Evolutionary conservation across 2,329 filamentous ascomycete genomes (phyloP).

Genomic region (Phoma sp.): DNA sequence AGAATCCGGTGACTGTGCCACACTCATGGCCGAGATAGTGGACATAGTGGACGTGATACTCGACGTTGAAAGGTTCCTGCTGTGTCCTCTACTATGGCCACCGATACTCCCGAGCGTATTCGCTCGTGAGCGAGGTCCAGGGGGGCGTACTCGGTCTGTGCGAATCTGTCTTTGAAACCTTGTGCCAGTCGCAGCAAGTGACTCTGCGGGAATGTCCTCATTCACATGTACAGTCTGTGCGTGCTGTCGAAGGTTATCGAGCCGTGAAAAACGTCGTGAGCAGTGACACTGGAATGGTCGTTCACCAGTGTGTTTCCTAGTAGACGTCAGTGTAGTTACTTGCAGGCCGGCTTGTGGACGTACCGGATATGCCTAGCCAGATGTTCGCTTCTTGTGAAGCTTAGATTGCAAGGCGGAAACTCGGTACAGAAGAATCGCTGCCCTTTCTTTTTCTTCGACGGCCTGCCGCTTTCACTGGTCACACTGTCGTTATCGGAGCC

Average conservation of each 20-base stretch:
- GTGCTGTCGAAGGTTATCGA: slow-evolving; percentile 95
- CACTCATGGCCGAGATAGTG: slow-evolving; percentile 70
- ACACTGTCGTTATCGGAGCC: slow-evolving; percentile 58
- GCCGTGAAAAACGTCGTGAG: slow-evolving; percentile 85
- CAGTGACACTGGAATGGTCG: slow-evolving; percentile 97
- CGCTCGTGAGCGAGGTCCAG: slow-evolving; percentile 74
- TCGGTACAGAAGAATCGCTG: slow-evolving; percentile 96
- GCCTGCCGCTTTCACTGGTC: slow-evolving; percentile 68
- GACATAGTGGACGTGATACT: slow-evolving; percentile 81
- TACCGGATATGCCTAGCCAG: slow-evolving; percentile 92
- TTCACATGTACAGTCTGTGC: slow-evolving; percentile 98
- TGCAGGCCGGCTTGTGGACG: slow-evolving; percentile 26
- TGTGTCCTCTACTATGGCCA: slow-evolving; percentile 77
- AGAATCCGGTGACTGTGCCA: slow-evolving; percentile 52
- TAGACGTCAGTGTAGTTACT: slow-evolving; percentile 31
- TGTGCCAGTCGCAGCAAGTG: slow-evolving; percentile 88
- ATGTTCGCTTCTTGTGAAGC: slow-evolving; percentile 96
- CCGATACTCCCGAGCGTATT: slow-evolving; percentile 77
- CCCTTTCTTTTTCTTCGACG: slow-evolving; percentile 93
- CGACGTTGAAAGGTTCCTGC: slow-evolving; percentile 82
- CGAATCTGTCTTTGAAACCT: slow-evolving; percentile 91
- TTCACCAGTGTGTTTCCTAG: slow-evolving; percentile 94
- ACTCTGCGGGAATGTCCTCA: slow-evolving; percentile 93
- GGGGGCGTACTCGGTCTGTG: slow-evolving; percentile 80
- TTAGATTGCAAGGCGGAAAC: slow-evolving; percentile 90